These are phyloP conservation scores for Pyrenophora seminiperda DNA, from an alignment of 2,329 filamentous ascomycete species.

Conservation along the genomic window DNA sequence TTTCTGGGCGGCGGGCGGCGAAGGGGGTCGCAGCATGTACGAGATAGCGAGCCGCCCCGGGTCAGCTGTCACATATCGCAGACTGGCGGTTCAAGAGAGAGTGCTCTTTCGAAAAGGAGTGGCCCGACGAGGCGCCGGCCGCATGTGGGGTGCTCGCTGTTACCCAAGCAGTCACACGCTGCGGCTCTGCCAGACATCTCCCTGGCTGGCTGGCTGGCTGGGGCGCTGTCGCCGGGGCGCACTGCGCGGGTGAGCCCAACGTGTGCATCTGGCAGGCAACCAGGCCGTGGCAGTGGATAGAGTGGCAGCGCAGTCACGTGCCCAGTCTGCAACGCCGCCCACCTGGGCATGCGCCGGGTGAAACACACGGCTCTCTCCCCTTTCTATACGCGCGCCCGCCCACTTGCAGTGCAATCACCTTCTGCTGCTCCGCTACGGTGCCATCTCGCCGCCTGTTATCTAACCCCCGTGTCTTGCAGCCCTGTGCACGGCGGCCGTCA, in stretches of 20 bases:
- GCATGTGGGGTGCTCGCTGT: slow-evolving; percentile 1
- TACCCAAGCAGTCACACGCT: not conserved
- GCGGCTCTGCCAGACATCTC: not conserved
- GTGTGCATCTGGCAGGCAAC: not conserved
- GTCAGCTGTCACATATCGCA: slow-evolving; percentile 12
- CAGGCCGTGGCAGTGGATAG: not conserved
- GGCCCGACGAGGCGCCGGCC: slow-evolving; percentile 11
- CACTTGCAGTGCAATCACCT: not conserved
- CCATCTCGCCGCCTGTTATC: not conserved
- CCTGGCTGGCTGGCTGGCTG: not conserved
- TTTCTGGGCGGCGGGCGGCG: not conserved
- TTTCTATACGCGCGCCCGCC: slow-evolving; percentile 22
- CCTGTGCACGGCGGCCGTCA: slow-evolving; percentile 2
- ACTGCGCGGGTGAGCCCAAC: not conserved
- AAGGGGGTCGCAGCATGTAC: not conserved
- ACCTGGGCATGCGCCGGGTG: slow-evolving; percentile 3
- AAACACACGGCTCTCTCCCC: slow-evolving; percentile 21
- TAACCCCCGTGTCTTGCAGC: slow-evolving; percentile 4
- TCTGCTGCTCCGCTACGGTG: not conserved
- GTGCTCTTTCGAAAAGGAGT: slow-evolving; percentile 8
- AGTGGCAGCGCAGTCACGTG: slow-evolving; percentile 6
- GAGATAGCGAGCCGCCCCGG: slow-evolving; percentile 1
- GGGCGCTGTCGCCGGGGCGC: too few relatives aligned
- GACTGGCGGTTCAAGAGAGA: slow-evolving; percentile 6
- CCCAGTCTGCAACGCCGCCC: slow-evolving; percentile 5